These are phyloP conservation scores for Coffea canephora DNA, from an alignment of 257 asterid species.

Conservation along the genomic window DNA sequence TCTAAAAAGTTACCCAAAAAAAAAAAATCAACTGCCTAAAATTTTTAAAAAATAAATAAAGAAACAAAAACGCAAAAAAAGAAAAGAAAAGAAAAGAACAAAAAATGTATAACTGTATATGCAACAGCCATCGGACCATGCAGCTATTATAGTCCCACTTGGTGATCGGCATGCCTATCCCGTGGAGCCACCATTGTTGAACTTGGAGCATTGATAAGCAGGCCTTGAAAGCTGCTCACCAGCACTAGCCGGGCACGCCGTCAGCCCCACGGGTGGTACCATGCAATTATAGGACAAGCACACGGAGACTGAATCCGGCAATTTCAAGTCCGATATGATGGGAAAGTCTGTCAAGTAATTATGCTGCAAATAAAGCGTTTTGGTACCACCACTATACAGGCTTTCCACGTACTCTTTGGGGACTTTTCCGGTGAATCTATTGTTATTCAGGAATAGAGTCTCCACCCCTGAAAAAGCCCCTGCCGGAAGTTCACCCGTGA, in stretches of 20 bases:
- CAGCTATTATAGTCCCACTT: background rate
- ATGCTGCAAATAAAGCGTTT: constrained; percentile 68
- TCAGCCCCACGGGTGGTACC: constrained; percentile 38
- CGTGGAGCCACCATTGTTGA: constrained; percentile 21
- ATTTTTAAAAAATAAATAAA: too few relatives aligned
- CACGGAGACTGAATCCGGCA: constrained; percentile 59
- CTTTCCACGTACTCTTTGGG: constrained; percentile 56
- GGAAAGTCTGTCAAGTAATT: constrained; percentile 60
- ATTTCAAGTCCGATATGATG: constrained; percentile 29
- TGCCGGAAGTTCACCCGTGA: constrained; percentile 46
- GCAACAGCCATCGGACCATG: background rate
- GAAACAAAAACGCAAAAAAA: background rate
- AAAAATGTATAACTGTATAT: background rate
- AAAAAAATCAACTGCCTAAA: too few relatives aligned
- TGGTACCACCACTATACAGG: constrained; percentile 44
- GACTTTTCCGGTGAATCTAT: constrained; percentile 52
- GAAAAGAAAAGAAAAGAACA: background rate
- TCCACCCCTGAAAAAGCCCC: constrained; percentile 47
- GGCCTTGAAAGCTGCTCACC: constrained; percentile 68
- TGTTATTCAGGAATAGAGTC: constrained; percentile 60
- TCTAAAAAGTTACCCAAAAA: too few relatives aligned
- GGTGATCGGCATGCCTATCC: background rate
- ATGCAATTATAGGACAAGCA: constrained; percentile 71
- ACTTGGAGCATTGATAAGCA: constrained; percentile 52
- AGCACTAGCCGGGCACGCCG: constrained; percentile 56